Conservation (phyloP, 805 yeast genomes). For the Candida dendrica region DNA sequence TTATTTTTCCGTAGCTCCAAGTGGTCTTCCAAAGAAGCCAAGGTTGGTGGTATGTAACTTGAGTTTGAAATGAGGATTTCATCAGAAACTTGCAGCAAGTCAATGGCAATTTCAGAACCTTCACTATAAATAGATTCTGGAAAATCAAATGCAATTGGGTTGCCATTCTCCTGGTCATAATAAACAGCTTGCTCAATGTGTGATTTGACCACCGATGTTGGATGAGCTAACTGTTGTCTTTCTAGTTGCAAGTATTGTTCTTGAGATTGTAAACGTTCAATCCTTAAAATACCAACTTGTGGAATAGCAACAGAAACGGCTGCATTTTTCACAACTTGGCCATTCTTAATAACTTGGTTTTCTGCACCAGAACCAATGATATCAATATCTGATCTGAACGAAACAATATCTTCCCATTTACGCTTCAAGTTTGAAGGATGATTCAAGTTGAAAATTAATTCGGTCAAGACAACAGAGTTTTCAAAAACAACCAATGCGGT, state of each 20-base stretch:
- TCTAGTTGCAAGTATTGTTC: constrained; percentile 12
- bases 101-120: constrained; percentile 36
- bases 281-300: constrained; percentile 52
- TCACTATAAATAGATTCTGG: constrained; percentile 38
- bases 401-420: constrained; percentile 79
- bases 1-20: constrained; percentile 41
- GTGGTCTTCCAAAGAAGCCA: constrained; percentile 44
- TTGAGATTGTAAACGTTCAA: constrained; percentile 36
- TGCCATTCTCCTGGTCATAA: constrained; percentile 36
- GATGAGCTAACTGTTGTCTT: constrained; percentile 1
- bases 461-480: constrained; percentile 59
- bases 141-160: constrained; percentile 43
- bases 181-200: constrained; percentile 83
- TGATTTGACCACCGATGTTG: constrained; percentile 44
- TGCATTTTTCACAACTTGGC: constrained; percentile 26
- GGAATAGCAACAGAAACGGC: constrained; percentile 43
- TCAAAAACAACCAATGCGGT: constrained; percentile 57
- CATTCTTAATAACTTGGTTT: constrained; percentile 20
- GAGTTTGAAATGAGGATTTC: constrained; percentile 56
- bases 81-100: constrained; percentile 41
- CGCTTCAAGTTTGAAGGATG: constrained; percentile 26
- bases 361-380: constrained; percentile 59
- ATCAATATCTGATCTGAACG: constrained; percentile 43
- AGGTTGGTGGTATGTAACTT: constrained; percentile 45
- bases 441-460: constrained; percentile 36